Evolutionary conservation across 2,329 filamentous ascomycete genomes (phyloP).

Genomic region (Canariomyces notabilis): DNA sequence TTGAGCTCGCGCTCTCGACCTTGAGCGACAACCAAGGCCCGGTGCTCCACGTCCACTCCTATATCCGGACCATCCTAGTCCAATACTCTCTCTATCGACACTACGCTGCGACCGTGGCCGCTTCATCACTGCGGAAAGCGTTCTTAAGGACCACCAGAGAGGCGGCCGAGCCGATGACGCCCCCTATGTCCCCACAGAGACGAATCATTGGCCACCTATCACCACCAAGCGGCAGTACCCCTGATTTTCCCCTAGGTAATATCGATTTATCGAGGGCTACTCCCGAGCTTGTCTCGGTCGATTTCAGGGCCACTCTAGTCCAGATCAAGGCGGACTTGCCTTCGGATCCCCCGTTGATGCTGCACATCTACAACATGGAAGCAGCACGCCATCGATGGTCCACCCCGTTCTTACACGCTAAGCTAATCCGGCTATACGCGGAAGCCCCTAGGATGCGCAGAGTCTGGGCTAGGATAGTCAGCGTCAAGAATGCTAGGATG

Average conservation of each 20-base stretch:
- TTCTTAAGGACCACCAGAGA: slow-evolving; percentile 53
- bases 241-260: slow-evolving; percentile 31
- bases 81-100: slow-evolving; percentile 93
- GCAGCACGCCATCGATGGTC: slow-evolving; percentile 83
- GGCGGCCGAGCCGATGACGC: slow-evolving; percentile 30
- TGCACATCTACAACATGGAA: slow-evolving; percentile 80
- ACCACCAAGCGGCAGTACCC: slow-evolving; percentile 22
- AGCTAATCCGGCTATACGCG: slow-evolving; percentile 78
- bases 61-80: slow-evolving; percentile 70
- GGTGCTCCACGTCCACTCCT: slow-evolving; percentile 79
- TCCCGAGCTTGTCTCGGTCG: slow-evolving; percentile 70
- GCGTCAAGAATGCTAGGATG: slow-evolving; percentile 72
- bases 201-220: slow-evolving; percentile 23
- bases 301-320: slow-evolving; percentile 74
- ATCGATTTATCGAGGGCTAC: slow-evolving; percentile 32
- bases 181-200: slow-evolving; percentile 25
- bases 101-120: slow-evolving; percentile 80
- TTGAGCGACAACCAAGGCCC: slow-evolving; percentile 81
- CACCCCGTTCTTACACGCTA: slow-evolving; percentile 71
- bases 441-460: slow-evolving; percentile 76
- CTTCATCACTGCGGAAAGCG: slow-evolving; percentile 66
- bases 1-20: slow-evolving; percentile 82
- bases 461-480: slow-evolving; percentile 83
- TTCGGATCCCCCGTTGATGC: slow-evolving; percentile 81
- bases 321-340: slow-evolving; percentile 89